Conservation (phyloP, 2,329 filamentous ascomycete genomes). For the Niveomyces coronatus region DNA sequence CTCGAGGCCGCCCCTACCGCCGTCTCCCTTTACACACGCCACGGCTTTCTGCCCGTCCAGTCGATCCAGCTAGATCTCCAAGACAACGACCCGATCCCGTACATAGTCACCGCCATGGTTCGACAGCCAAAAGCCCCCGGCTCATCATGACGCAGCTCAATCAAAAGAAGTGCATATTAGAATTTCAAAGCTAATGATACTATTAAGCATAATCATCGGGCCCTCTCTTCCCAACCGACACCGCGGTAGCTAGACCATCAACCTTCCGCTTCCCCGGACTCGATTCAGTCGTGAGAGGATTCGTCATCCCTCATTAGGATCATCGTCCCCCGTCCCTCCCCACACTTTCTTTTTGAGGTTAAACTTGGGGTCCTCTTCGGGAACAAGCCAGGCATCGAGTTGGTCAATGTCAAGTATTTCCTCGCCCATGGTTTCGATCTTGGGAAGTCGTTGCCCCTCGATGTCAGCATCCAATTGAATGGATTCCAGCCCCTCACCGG, state of each 20-base stretch:
- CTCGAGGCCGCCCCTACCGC: neutral
- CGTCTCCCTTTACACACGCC: neutral
- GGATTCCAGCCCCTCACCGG: neutral
- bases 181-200: too few species aligned
- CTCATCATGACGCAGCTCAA: too few species aligned
- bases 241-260: too few species aligned
- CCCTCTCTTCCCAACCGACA: too few species aligned
- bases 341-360: too few species aligned
- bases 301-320: too few species aligned
- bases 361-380: neutral
- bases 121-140: neutral
- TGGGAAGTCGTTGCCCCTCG: conserved; percentile 1
- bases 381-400: neutral
- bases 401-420: conserved; percentile 12
- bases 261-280: too few species aligned
- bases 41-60: neutral
- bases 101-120: neutral
- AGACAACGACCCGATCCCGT: neutral
- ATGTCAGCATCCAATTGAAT: conserved; percentile 6
- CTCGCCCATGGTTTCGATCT: neutral
- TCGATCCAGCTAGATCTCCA: neutral
- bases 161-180: neutral
- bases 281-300: too few species aligned
- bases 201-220: too few species aligned
- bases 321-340: too few species aligned